These are phyloP conservation scores for Diaporthe humulicola DNA, from an alignment of 2,329 filamentous ascomycete species.

Conservation along the genomic window DNA sequence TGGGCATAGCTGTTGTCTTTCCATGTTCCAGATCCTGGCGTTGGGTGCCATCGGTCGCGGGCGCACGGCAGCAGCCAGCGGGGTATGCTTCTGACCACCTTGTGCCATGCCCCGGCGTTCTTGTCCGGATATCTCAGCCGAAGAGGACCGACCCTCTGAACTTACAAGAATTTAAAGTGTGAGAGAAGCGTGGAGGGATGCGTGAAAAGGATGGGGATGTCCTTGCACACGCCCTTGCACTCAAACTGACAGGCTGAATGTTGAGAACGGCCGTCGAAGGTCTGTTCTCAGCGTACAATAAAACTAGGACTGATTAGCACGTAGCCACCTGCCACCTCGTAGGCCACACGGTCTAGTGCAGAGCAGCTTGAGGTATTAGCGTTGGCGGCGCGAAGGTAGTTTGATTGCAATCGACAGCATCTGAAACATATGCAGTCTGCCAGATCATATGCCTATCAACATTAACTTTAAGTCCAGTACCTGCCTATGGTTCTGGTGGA, in stretches of 20 bases:
- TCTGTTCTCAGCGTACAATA: neutral
- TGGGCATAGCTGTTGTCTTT: neutral
- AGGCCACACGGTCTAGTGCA: too few species aligned
- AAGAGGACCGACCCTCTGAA: neutral
- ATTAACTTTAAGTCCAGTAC: too few species aligned
- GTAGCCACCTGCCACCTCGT: neutral
- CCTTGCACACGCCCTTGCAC: neutral
- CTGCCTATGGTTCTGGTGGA: neutral
- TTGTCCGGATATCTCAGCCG: neutral
- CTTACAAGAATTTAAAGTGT: neutral
- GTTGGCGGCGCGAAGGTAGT: neutral
- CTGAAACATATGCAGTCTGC: conserved; percentile 15
- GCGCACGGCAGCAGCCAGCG: neutral
- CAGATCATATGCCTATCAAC: neutral
- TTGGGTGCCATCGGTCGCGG: neutral
- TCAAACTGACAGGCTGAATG: neutral
- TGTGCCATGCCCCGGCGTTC: neutral
- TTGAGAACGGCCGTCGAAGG: neutral
- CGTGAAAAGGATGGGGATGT: neutral
- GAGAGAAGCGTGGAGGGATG: neutral
- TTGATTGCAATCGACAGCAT: conserved; percentile 25
- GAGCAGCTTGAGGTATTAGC: neutral
- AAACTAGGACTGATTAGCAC: neutral
- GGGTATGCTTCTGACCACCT: neutral
- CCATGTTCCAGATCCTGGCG: neutral